Evolutionary conservation across 2,329 filamentous ascomycete genomes (phyloP), one percentile per base, ranked within the genome.

Genomic region (Alternaria tenuissima): DNA sequence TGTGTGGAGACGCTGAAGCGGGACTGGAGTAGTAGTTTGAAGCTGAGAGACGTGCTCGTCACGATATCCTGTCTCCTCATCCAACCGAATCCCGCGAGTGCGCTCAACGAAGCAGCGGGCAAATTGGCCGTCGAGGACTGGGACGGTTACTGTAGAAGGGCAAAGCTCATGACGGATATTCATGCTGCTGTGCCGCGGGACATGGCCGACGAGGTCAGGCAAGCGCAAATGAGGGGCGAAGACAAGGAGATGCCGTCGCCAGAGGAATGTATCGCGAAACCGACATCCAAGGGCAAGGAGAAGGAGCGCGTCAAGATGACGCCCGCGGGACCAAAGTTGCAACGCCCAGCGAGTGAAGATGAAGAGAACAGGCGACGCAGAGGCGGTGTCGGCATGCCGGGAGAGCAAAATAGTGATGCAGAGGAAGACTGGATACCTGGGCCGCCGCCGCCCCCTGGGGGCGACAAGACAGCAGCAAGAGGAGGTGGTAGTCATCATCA

Each of bases 1-100:
- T 89, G 87, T 62, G 85, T 89, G 3, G 87, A 89, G 76, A 89
- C 87, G 2, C 70, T 89, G 44, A 89, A 89, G 77, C 80, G 86
- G 47, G 87, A 89, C 67, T 89, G 87, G 87, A 83, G 85, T 58
- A 78, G 81, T 14, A 84, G 80, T 28, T 74, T 89, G 63, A 88
- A 85, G 26, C 71, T 89, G 51, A 78, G 85, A 47, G 86, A 89
- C 77, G 86, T 89, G 3, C 75, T 89, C 18, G 76, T 84, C 22
- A 80, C 87, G 0, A 88, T 89, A 57, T 85, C 82, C 3, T 89
- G 87, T 75, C 78, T 89, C 24, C 77, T 89, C 28, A 88, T 89
- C 55, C 84, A 88, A 55, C 87, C 87, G 1, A 89, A 89, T 67
- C 86, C 87, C 0, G 87, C 88, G 63, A 88, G 86, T 57, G 87